phyloP scores from a whole-genome alignment of 208 protist species.

The Endotrypanum monterogeii region DNA sequence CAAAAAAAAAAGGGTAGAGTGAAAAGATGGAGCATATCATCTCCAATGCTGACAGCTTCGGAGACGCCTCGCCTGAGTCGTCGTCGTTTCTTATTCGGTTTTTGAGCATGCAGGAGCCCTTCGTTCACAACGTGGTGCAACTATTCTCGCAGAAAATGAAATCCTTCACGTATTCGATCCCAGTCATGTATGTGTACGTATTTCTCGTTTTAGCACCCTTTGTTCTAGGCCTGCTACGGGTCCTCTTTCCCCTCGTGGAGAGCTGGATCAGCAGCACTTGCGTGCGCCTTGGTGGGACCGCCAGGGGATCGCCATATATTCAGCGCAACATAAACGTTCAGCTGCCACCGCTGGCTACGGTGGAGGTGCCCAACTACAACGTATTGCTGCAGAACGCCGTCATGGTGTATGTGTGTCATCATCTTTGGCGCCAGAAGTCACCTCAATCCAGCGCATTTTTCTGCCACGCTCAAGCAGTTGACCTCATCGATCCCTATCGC shows the following conservation, averaged over 20 bases:
- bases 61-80: not conserved
- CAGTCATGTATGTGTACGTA: slow-evolving; percentile 4
- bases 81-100: not conserved
- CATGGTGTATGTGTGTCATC: slow-evolving; percentile 18
- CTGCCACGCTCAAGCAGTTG: not conserved
- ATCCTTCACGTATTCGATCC: not conserved
- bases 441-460: not conserved
- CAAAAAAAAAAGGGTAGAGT: too few relatives aligned
- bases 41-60: not conserved
- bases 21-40: not conserved
- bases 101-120: not conserved
- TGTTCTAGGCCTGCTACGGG: slow-evolving; percentile 22
- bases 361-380: slow-evolving; percentile 14
- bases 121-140: not conserved
- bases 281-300: not conserved
- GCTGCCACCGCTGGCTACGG: not conserved
- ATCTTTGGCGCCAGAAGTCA: slow-evolving; percentile 9
- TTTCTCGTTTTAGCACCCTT: slow-evolving; percentile 29
- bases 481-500: slow-evolving; percentile 25
- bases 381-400: slow-evolving; percentile 23
- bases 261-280: not conserved
- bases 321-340: slow-evolving; percentile 23
- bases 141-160: not conserved
- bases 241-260: slow-evolving; percentile 19
- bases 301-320: not conserved